These are phyloP conservation scores for Lagenaria siceraria DNA, from an alignment of 306 rosid genomes.

Conservation along the genomic window DNA sequence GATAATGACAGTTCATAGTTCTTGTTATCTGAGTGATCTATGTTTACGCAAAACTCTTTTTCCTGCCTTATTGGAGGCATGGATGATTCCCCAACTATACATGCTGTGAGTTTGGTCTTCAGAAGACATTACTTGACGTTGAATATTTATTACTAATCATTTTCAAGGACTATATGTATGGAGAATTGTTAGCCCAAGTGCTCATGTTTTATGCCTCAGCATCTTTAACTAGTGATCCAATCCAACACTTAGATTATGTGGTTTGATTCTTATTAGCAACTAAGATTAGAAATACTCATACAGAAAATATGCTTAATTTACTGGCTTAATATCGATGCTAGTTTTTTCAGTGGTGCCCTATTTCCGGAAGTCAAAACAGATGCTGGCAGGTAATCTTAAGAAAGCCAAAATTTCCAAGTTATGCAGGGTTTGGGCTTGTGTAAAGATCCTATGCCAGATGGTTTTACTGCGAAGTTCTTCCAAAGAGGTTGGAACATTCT, in stretches of 20 bases:
- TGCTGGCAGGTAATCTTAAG: not conserved
- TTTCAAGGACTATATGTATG: not conserved
- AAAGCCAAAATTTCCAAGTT: not conserved
- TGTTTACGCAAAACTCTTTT: not conserved
- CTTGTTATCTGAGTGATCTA: not conserved
- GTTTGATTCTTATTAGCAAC: not conserved
- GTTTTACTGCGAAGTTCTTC: not conserved
- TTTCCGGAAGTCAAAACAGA: not conserved
- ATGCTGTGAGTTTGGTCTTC: not conserved
- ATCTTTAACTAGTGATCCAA: not conserved
- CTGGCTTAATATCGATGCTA: not conserved
- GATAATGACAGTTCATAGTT: not conserved
- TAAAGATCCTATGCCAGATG: not conserved
- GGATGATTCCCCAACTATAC: not conserved
- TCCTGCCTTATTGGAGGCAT: not conserved
- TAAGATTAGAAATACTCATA: not conserved
- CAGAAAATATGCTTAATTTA: not conserved
- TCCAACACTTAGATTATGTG: not conserved
- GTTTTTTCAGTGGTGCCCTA: not conserved
- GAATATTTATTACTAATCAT: not conserved
- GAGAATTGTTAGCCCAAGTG: not conserved
- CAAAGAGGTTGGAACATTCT: not conserved
- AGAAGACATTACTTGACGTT: not conserved
- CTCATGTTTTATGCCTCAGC: not conserved
- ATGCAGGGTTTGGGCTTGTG: not conserved